Conservation (phyloP, 1,284 basidiomycete species). For the Heterobasidion irregulare region DNA sequence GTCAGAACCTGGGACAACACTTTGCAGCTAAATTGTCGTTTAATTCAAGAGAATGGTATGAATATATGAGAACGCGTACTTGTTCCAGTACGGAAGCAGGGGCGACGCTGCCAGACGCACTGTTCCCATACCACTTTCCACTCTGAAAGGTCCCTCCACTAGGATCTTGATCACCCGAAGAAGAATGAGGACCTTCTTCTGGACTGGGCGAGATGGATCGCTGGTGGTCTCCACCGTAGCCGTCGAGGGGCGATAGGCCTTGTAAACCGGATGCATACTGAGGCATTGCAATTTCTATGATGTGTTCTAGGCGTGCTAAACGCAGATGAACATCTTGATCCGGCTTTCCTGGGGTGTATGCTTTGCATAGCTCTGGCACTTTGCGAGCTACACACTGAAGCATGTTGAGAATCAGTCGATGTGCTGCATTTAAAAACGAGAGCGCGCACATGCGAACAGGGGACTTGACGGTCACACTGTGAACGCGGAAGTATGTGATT, state of each 20-base stretch:
- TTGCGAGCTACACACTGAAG: constrained; percentile 69
- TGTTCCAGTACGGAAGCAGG: constrained; percentile 72
- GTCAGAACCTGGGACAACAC: constrained; percentile 36
- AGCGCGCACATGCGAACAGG: constrained; percentile 66
- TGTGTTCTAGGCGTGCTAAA: constrained; percentile 66
- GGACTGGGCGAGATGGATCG: constrained; percentile 37
- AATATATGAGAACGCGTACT: constrained; percentile 27
- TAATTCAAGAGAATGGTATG: background rate
- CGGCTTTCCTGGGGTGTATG: constrained; percentile 76
- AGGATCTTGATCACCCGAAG: constrained; percentile 65
- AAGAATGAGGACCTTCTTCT: constrained; percentile 61
- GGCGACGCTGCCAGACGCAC: constrained; percentile 70
- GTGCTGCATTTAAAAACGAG: constrained; percentile 5
- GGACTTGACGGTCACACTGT: constrained; percentile 74
- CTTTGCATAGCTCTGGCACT: constrained; percentile 77
- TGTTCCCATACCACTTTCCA: constrained; percentile 79
- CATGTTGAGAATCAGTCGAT: constrained; percentile 1
- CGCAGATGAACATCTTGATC: constrained; percentile 73
- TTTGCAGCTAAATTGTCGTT: constrained; percentile 42
- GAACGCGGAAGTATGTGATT: constrained; percentile 5
- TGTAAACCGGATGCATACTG: constrained; percentile 45
- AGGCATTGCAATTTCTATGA: constrained; percentile 69
- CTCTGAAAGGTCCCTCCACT: constrained; percentile 71
- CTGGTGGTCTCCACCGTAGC: constrained; percentile 23
- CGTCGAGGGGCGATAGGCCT: constrained; percentile 23